These are phyloP conservation scores for Pyricularia sp. DNA, from an alignment of 2,329 filamentous ascomycete genomes.

Conservation along the genomic window DNA sequence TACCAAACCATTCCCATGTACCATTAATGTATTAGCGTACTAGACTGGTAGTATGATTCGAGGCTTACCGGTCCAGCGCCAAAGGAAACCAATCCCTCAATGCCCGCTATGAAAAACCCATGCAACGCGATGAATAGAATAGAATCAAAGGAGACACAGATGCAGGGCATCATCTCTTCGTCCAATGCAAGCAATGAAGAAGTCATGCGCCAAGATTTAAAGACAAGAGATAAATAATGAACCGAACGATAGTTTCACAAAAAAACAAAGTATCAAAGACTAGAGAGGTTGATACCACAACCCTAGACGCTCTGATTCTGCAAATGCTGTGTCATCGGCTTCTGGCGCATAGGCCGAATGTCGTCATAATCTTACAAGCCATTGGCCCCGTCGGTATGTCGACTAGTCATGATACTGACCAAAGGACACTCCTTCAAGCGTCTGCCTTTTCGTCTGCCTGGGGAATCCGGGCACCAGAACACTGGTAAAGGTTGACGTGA, in stretches of 20 bases:
- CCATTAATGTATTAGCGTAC: neutral
- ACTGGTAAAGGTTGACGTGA: slow-evolving; percentile 80
- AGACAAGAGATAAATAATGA: neutral
- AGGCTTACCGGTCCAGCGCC: neutral
- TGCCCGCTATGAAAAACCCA: neutral
- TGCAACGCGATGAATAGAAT: neutral
- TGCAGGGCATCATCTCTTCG: neutral
- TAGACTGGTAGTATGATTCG: neutral
- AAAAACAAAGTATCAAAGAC: neutral
- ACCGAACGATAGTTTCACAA: neutral
- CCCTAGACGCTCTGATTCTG: neutral
- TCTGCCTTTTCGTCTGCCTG: neutral
- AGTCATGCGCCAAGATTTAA: neutral
- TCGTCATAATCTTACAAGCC: neutral
- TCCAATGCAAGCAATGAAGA: neutral
- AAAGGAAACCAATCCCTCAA: neutral
- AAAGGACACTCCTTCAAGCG: neutral
- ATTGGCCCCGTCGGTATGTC: neutral
- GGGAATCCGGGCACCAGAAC: slow-evolving; percentile 30
- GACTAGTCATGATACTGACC: neutral
- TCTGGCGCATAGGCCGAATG: neutral
- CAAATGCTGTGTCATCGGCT: neutral
- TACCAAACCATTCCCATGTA: neutral
- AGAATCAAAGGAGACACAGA: neutral
- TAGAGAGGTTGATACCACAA: neutral